Percentiles rank a stretch among this genome's conserved stretches.
These are phyloP conservation scores for Mycena filopes DNA, from an alignment of 768 basidiomycete genomes.

Conservation along the genomic window DNA sequence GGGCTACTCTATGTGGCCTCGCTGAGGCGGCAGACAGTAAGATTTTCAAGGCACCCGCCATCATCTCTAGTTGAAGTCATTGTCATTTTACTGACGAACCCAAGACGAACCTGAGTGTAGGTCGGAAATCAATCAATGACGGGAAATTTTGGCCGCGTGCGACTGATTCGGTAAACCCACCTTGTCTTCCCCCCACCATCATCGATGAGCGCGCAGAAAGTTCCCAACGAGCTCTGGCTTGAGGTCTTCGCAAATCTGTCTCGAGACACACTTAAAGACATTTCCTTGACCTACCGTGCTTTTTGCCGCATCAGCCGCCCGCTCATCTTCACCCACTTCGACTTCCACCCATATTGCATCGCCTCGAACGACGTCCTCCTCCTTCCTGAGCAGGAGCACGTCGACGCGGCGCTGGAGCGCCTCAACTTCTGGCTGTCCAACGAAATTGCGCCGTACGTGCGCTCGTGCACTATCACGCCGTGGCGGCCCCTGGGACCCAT, in stretches of 20 bases:
- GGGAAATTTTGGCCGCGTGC: too few relatives aligned
- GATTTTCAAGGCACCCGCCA: too few relatives aligned
- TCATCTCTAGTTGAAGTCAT: too few relatives aligned
- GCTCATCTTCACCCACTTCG: constrained; percentile 8
- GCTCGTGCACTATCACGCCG: neutral
- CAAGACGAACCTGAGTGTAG: too few relatives aligned
- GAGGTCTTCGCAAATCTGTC: neutral
- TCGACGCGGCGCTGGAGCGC: neutral
- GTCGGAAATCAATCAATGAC: too few relatives aligned
- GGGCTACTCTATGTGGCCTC: too few relatives aligned
- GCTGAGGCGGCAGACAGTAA: too few relatives aligned
- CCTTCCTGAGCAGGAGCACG: neutral
- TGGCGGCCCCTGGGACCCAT: neutral
- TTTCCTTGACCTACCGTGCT: neutral
- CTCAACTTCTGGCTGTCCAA: constrained; percentile 7
- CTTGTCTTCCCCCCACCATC: too few relatives aligned
- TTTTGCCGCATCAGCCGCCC: neutral
- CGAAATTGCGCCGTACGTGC: neutral
- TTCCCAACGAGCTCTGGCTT: constrained; percentile 18
- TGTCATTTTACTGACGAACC: too few relatives aligned
- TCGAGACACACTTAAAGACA: neutral
- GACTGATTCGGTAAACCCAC: too few relatives aligned
- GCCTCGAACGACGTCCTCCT: neutral
- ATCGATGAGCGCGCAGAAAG: neutral
- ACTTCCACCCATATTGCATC: constrained; percentile 5